A percentile compares a stretch with the other conserved stretches of the same genome.
phyloP scores from a whole-genome alignment of 352 stramenopile genomes.

The Phytophthora hybrid region DNA sequence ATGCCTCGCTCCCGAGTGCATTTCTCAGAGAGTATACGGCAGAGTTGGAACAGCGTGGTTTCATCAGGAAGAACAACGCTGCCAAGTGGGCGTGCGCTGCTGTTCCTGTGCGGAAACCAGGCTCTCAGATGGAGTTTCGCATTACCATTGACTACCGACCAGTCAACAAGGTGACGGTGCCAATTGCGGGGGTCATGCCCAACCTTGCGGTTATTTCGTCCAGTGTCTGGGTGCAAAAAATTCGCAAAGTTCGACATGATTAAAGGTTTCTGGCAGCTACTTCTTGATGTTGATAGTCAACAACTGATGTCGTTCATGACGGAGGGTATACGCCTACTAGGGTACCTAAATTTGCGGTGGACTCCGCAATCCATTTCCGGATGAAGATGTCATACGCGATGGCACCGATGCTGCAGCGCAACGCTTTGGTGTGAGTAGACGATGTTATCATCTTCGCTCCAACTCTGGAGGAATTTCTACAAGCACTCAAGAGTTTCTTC shows the following conservation, averaged over 20 bases:
- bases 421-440: conserved; percentile 35
- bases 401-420: conserved; percentile 15
- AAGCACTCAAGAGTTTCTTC: conserved; percentile 24
- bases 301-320: conserved; percentile 30
- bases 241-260: conserved; percentile 31
- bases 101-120: too few species aligned
- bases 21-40: too few species aligned
- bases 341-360: conserved; percentile 10
- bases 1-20: too few species aligned
- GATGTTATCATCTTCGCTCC: conserved; percentile 32
- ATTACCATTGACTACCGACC: too few species aligned
- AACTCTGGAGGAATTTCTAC: conserved; percentile 4
- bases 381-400: conserved; percentile 16
- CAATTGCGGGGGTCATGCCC: too few species aligned
- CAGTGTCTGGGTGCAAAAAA: too few species aligned
- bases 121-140: too few species aligned
- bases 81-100: too few species aligned
- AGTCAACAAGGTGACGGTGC: too few species aligned
- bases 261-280: conserved; percentile 38
- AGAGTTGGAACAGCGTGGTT: too few species aligned
- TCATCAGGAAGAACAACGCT: too few species aligned
- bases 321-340: conserved; percentile 13
- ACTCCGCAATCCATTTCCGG: conserved; percentile 24
- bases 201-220: too few species aligned
- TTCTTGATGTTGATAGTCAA: conserved; percentile 16